A percentile compares a stretch with the other conserved stretches of the same genome.
These are phyloP conservation scores for Eutrema heterophyllum DNA, from an alignment of 345 rosid species.

Conservation along the genomic window DNA sequence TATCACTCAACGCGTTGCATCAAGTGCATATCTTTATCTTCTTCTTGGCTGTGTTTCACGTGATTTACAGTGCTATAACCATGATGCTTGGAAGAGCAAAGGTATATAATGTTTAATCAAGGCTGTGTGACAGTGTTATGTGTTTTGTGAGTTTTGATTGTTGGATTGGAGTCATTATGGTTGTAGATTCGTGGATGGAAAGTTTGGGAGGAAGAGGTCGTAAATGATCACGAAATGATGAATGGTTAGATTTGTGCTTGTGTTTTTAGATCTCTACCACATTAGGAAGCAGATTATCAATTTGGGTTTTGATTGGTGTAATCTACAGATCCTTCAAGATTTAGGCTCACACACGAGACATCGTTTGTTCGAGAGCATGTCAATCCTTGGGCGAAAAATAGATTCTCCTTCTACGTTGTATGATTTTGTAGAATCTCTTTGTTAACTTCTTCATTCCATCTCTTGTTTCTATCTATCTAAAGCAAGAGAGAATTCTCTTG, in stretches of 20 bases:
- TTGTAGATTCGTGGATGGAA: slow-evolving; percentile 89
- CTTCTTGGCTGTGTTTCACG: slow-evolving; percentile 95
- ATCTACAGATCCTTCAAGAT: slow-evolving; percentile 61
- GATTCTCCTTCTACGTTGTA: slow-evolving; percentile 63
- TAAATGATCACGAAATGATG: slow-evolving; percentile 33
- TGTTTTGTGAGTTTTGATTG: not conserved
- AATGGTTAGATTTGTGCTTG: slow-evolving; percentile 18
- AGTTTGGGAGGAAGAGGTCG: slow-evolving; percentile 62
- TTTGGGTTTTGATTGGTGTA: not conserved
- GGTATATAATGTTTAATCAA: slow-evolving; percentile 37
- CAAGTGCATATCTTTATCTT: slow-evolving; percentile 91
- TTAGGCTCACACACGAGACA: slow-evolving; percentile 90
- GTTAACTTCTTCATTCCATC: not conserved
- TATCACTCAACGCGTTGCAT: slow-evolving; percentile 75
- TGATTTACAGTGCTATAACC: slow-evolving; percentile 61
- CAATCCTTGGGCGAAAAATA: slow-evolving; percentile 47
- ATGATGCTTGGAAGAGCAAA: slow-evolving; percentile 91
- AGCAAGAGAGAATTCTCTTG: not conserved
- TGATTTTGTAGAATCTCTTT: not conserved
- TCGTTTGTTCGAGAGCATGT: slow-evolving; percentile 81
- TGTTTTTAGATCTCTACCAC: not conserved
- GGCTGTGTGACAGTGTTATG: not conserved
- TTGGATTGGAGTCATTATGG: not conserved
- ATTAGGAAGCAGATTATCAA: not conserved
- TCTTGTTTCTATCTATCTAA: not conserved